These are phyloP conservation scores for Phylloboletellus chloephorus DNA, from an alignment of 1,284 basidiomycete genomes.

Conservation along the genomic window DNA sequence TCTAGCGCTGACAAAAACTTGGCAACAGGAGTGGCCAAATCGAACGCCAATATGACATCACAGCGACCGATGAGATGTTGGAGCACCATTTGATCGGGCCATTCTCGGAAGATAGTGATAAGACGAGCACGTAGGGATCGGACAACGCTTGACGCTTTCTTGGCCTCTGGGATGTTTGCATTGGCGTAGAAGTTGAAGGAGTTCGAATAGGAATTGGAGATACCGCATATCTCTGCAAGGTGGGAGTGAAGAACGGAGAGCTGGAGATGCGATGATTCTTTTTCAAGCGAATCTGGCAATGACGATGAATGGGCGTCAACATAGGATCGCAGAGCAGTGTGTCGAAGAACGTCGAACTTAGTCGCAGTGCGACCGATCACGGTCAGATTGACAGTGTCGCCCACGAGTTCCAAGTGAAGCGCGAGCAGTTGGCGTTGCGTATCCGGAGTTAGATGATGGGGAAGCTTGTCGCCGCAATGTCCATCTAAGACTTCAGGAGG, in stretches of 20 bases:
- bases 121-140: slow-evolving; percentile 51
- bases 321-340: slow-evolving; percentile 20
- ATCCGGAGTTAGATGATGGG: slow-evolving; percentile 18
- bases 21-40: slow-evolving; percentile 73
- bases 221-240: slow-evolving; percentile 15
- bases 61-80: slow-evolving; percentile 81
- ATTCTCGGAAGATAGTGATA: slow-evolving; percentile 61
- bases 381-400: slow-evolving; percentile 1
- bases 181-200: slow-evolving; percentile 79
- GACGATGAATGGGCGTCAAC: slow-evolving; percentile 12
- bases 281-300: slow-evolving; percentile 26
- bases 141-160: slow-evolving; percentile 55
- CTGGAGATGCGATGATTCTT: slow-evolving; percentile 25
- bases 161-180: slow-evolving; percentile 64
- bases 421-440: slow-evolving; percentile 24
- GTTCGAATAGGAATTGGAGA: slow-evolving; percentile 9
- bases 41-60: slow-evolving; percentile 60
- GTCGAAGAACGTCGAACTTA: slow-evolving; percentile 22
- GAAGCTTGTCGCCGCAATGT: slow-evolving; percentile 7
- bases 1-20: slow-evolving; percentile 83
- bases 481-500: slow-evolving; percentile 17
- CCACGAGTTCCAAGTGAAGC: slow-evolving; percentile 26
- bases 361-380: not conserved
- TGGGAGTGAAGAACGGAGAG: slow-evolving; percentile 26
- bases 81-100: slow-evolving; percentile 97